Evolutionary conservation across 257 asterid species (phyloP).

Genomic region (Solanum paucissectum): DNA sequence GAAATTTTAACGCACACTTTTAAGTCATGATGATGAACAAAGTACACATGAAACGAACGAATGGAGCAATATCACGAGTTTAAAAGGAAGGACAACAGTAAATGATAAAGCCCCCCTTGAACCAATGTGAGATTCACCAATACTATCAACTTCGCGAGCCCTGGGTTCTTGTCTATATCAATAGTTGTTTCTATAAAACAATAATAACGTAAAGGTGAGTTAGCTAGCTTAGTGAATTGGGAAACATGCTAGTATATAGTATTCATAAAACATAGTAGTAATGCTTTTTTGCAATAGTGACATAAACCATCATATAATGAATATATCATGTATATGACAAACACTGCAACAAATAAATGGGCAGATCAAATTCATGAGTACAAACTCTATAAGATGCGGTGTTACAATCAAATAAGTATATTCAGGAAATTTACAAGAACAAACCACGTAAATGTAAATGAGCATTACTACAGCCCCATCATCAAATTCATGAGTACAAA

Average conservation of each 20-base stretch:
- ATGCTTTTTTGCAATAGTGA: neutral
- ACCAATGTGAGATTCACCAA: neutral
- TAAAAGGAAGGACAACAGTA: neutral
- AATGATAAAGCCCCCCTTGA: neutral
- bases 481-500: no score
- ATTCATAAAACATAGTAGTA: neutral
- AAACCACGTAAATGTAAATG: no score
- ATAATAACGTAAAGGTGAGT: neutral
- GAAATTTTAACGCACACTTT: neutral
- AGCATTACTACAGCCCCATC: no score
- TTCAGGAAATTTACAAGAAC: no score
- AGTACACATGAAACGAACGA: neutral
- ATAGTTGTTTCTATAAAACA: neutral
- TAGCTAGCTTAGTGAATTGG: neutral
- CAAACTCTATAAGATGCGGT: no score
- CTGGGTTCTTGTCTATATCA: neutral
- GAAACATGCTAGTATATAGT: neutral
- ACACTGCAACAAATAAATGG: neutral
- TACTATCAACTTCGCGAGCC: neutral
- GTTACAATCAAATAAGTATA: no score
- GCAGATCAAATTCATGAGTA: no score
- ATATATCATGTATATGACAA: neutral
- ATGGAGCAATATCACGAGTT: neutral
- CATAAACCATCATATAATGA: neutral
- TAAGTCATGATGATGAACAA: neutral